Evolutionary conservation across 352 stramenopile species (phyloP).

Genomic region (Elongisporangium undulatum): DNA sequence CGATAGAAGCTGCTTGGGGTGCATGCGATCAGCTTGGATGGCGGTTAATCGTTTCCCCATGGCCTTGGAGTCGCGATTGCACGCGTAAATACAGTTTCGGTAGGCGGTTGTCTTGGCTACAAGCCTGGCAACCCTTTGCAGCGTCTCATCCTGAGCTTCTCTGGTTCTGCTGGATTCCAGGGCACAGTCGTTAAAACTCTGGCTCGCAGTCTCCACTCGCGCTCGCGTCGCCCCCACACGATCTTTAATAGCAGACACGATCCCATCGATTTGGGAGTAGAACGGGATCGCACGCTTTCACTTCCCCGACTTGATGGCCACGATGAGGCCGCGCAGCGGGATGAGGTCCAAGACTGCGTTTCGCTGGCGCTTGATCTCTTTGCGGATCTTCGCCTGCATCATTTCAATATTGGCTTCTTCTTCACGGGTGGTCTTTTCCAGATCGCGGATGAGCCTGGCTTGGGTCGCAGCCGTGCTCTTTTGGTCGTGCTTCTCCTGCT

Average conservation of each 20-base stretch:
- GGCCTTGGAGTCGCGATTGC: background rate
- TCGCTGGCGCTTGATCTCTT: background rate
- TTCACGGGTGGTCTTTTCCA: background rate
- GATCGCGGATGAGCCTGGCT: background rate
- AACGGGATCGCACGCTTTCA: background rate
- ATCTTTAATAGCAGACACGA: background rate
- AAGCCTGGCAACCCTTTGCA: background rate
- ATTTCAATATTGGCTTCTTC: background rate
- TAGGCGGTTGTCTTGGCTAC: background rate
- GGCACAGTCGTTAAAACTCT: background rate
- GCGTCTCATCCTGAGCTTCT: background rate
- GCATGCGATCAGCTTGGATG: background rate
- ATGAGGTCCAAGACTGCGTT: background rate
- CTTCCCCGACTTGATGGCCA: background rate
- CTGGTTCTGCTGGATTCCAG: background rate
- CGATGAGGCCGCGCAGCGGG: background rate
- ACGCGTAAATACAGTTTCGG: background rate
- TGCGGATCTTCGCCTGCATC: background rate
- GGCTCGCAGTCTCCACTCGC: background rate
- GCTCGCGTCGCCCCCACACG: background rate
- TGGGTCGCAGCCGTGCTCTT: background rate
- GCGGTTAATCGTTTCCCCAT: background rate
- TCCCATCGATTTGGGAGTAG: background rate
- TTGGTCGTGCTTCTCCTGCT: background rate
- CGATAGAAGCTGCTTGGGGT: background rate